Percentiles rank a stretch among this genome's conserved stretches.
Evolutionary conservation across 2,329 filamentous ascomycete genomes (phyloP).

Genomic region (Fusarium sp.): DNA sequence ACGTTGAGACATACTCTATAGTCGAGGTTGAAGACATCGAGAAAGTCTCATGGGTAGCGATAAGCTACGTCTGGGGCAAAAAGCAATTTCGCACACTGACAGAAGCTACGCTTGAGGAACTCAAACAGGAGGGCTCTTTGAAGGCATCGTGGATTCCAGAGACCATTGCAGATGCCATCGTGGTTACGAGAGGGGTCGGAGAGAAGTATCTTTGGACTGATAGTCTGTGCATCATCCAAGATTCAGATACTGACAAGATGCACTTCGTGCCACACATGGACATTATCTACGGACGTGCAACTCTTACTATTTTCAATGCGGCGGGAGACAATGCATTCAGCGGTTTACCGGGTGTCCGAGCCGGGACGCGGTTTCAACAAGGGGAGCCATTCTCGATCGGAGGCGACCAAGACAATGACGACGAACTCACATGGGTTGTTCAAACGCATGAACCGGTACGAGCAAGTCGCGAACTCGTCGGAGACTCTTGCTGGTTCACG

Average conservation of each 20-base stretch:
- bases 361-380: background rate
- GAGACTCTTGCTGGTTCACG: background rate
- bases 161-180: background rate
- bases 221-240: background rate
- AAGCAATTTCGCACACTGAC: background rate
- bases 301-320: background rate
- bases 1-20: background rate
- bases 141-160: background rate
- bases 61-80: background rate
- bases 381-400: background rate
- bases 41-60: background rate
- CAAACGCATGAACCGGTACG: background rate
- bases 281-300: background rate
- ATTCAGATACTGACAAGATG: background rate
- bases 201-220: background rate
- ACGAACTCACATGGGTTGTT: background rate
- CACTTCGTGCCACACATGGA: background rate
- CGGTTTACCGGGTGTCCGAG: background rate
- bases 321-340: background rate
- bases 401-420: background rate
- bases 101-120: background rate
- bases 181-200: background rate
- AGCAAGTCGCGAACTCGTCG: background rate
- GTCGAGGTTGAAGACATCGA: background rate
- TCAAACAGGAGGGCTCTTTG: background rate